Percentiles rank a stretch among this genome's conserved stretches.
Evolutionary conservation across 2,329 filamentous ascomycete species (phyloP).

Genomic region (Penicillium aurantiogriseum): DNA sequence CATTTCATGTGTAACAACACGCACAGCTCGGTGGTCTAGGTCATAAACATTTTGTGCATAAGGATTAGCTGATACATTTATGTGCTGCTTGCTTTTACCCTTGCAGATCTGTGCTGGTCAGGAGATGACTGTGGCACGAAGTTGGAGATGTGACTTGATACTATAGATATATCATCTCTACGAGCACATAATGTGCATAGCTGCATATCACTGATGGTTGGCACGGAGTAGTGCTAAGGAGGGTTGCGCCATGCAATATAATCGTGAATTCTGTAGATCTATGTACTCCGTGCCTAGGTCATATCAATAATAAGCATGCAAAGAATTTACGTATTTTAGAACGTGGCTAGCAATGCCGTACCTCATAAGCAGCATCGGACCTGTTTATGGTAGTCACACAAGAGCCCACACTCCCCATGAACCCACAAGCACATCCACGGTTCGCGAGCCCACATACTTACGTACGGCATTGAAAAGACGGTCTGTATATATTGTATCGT

Average conservation of each 20-base stretch:
- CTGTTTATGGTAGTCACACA: neutral
- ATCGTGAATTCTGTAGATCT: neutral
- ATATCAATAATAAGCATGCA: too few relatives aligned
- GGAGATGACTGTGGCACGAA: neutral
- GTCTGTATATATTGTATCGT: neutral
- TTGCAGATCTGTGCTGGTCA: neutral
- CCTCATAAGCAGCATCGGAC: neutral
- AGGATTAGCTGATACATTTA: too few relatives aligned
- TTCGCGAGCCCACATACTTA: neutral
- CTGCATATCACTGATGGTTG: neutral
- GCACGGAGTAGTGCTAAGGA: neutral
- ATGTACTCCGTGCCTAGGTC: neutral
- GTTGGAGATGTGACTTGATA: too few relatives aligned
- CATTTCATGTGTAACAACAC: neutral
- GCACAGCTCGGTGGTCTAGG: neutral
- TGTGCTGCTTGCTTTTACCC: neutral
- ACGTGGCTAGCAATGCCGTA: neutral
- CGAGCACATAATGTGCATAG: neutral
- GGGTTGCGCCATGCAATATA: too few relatives aligned
- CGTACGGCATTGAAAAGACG: neutral
- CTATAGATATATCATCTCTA: neutral
- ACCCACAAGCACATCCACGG: neutral
- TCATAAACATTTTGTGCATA: neutral
- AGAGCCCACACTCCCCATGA: neutral
- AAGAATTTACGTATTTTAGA: neutral